Conservation (phyloP, 2,329 filamentous ascomycete species). For the Pyrenophora tritici-repentis region DNA sequence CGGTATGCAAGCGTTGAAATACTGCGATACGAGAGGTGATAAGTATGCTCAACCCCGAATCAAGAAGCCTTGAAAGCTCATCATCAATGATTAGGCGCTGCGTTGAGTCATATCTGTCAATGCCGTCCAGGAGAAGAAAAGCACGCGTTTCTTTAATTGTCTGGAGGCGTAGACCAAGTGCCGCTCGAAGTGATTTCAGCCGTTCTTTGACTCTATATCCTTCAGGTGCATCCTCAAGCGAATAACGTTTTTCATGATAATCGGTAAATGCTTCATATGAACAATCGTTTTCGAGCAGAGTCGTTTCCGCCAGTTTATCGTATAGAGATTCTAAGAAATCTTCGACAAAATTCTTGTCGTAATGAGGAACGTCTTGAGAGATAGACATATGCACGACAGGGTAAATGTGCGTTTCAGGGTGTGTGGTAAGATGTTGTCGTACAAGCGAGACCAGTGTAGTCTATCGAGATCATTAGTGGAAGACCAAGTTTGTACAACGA, state of each 20-base stretch:
- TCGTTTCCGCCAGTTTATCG: not conserved
- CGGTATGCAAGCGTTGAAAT: slow-evolving; percentile 10
- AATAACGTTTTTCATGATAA: not conserved
- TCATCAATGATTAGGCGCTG: slow-evolving; percentile 18
- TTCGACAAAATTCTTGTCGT: slow-evolving; percentile 8
- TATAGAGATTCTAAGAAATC: slow-evolving; percentile 15
- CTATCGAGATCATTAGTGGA: not conserved
- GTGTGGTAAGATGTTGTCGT: slow-evolving; percentile 1
- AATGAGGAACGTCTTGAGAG: no score
- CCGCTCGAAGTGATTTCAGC: slow-evolving; percentile 9
- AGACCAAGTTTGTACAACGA: not conserved
- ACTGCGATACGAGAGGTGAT: slow-evolving; percentile 22
- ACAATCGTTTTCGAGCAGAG: not conserved
- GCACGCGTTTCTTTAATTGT: not conserved
- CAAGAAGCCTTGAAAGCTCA: slow-evolving; percentile 16
- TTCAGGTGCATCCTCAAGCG: not conserved
- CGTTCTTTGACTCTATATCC: slow-evolving; percentile 3
- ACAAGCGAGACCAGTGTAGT: slow-evolving; percentile 5
- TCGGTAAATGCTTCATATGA: slow-evolving; percentile 4
- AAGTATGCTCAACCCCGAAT: slow-evolving; percentile 15
- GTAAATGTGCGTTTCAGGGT: not conserved
- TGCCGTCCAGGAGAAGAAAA: slow-evolving; percentile 28
- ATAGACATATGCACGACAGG: not conserved
- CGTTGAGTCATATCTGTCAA: slow-evolving; percentile 21
- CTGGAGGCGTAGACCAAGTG: slow-evolving; percentile 11